phyloP scores from a whole-genome alignment of 1,284 basidiomycete species.

The Coniferiporia weirii region DNA sequence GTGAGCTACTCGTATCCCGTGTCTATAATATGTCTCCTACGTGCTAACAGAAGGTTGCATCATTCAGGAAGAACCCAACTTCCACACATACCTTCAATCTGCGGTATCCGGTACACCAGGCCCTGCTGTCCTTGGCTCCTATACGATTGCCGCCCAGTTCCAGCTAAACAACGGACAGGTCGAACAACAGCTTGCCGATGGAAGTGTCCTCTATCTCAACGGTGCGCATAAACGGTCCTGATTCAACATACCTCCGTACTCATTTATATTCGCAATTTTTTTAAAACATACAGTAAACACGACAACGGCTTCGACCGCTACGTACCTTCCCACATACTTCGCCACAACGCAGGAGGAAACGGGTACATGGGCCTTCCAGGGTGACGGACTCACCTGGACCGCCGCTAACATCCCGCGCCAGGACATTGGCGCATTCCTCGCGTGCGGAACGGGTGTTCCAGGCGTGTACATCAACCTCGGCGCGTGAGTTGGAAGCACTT shows the following conservation, averaged over 20 bases:
- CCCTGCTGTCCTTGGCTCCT: slow-evolving; percentile 47
- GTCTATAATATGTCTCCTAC: not conserved
- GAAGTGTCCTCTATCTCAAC: slow-evolving; percentile 24
- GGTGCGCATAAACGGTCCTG: slow-evolving; percentile 35
- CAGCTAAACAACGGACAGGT: slow-evolving; percentile 50
- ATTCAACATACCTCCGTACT: slow-evolving; percentile 23
- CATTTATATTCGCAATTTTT: no score
- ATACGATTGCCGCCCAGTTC: slow-evolving; percentile 48
- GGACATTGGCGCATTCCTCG: slow-evolving; percentile 23
- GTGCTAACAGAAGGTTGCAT: not conserved
- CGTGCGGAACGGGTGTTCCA: slow-evolving; percentile 52
- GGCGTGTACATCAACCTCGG: slow-evolving; percentile 54
- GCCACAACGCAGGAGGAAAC: slow-evolving; percentile 22
- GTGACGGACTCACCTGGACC: slow-evolving; percentile 26
- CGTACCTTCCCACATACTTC: slow-evolving; percentile 24
- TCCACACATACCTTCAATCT: slow-evolving; percentile 60
- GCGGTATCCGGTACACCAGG: slow-evolving; percentile 39
- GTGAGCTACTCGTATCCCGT: slow-evolving; percentile 30
- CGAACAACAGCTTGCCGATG: slow-evolving; percentile 39
- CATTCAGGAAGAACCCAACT: slow-evolving; percentile 51
- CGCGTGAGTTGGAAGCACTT: slow-evolving; percentile 19
- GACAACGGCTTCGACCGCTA: slow-evolving; percentile 16
- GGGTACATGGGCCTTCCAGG: slow-evolving; percentile 26
- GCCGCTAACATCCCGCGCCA: slow-evolving; percentile 21
- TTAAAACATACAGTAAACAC: no score